Evolutionary conservation across 2,329 filamentous ascomycete genomes (phyloP), one percentile per base, ranked within the genome.

Genomic region (Trichoderma simmonsii): DNA sequence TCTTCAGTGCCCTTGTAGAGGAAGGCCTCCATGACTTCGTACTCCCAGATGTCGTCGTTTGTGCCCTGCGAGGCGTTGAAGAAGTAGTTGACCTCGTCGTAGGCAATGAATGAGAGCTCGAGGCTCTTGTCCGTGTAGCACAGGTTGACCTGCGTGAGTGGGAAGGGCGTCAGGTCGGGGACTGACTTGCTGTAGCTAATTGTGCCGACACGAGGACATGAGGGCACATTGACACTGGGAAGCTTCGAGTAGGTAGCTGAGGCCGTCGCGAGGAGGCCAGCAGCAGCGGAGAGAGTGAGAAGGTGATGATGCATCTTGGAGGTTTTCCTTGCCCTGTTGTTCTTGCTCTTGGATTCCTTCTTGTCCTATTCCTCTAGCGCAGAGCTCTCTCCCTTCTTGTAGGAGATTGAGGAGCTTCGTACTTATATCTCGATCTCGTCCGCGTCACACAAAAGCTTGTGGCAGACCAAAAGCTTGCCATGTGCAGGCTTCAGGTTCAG

Each of bases 11-110:
- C 85, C 39, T 77, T 80, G 75, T 83, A 80, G 73, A 87, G 81
- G 75, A 87, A 87, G 12, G 82, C 81, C 75, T 86, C 85, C 82
- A 87, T 85, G 43, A 86, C 85, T 74, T 86, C 83, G 75, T 86
- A 86, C 68, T 81, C 75, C 80, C 82, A 87, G 64, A 87, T 83
- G 59, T 82, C 79, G 63, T 82, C 84, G 73, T 87, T 86, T 57
- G 81, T 86, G 68, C 76, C 80, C 60, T 83, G 81, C 30, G 74
- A 79, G 21, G 77, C 75, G 75, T 85, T 82, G 78, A 81, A 86
- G 79, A 81, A 86, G 75, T 84, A 87, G 76, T 82, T 81, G 54
- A 79, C 82, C 78, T 87, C 85, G 56, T 85, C 79, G 66, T 80
- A 76, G 4, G 85, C 85, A 2, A 79, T 85, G 73, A 87, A 86